A percentile compares a stretch with the other conserved stretches of the same genome.
Evolutionary conservation across 441 rosid genomes (phyloP).

Genomic region (Euphorbia celastroides): DNA sequence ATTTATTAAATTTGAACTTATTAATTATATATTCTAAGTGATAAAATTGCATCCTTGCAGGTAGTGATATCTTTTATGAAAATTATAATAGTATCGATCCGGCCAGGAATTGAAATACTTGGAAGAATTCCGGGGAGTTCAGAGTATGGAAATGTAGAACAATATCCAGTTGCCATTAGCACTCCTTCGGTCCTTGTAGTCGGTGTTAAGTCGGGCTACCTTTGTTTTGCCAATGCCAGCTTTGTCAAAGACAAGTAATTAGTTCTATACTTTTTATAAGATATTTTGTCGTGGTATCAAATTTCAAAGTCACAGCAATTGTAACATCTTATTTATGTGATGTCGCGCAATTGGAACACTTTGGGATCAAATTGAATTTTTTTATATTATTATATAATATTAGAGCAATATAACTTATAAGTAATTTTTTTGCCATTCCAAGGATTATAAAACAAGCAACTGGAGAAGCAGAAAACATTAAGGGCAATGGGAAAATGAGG

Average conservation of each 20-base stretch:
- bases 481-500: conserved; percentile 24
- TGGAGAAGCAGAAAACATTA: conserved; percentile 28
- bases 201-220: conserved; percentile 61
- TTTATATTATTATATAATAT: too few relatives aligned
- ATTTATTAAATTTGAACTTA: too few relatives aligned
- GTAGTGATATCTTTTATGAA: conserved; percentile 61
- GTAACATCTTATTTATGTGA: too few relatives aligned
- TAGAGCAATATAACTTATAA: too few relatives aligned
- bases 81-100: conserved; percentile 54
- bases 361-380: too few relatives aligned
- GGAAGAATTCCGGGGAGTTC: conserved; percentile 65
- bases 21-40: too few relatives aligned
- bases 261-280: neutral
- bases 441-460: conserved; percentile 50
- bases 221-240: conserved; percentile 83
- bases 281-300: too few relatives aligned
- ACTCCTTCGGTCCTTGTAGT: conserved; percentile 50
- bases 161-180: conserved; percentile 66
- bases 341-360: too few relatives aligned
- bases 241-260: conserved; percentile 51
- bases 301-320: too few relatives aligned
- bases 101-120: conserved; percentile 59
- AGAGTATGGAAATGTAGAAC: conserved; percentile 44
- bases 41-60: conserved; percentile 24
- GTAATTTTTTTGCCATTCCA: neutral